Evolutionary conservation across 495 filamentous ascomycete species (phyloP).

Genomic region (Podospora sp.): DNA sequence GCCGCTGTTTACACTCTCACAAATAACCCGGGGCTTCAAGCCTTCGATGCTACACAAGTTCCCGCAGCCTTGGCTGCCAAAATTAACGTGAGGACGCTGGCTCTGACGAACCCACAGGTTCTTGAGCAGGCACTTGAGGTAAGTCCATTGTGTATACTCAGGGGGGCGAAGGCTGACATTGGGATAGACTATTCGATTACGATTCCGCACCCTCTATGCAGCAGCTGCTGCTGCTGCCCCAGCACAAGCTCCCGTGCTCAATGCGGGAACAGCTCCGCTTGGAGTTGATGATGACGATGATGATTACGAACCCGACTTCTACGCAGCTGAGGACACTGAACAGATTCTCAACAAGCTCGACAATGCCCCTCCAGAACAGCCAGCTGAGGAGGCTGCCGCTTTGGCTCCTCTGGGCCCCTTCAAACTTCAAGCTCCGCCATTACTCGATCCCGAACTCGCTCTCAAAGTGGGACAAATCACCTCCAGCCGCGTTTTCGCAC

Average conservation of each 20-base stretch:
- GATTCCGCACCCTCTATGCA: conserved; percentile 38
- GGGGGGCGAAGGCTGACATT: conserved; percentile 33
- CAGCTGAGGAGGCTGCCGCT: conserved; percentile 35
- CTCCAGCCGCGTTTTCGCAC: conserved; percentile 73
- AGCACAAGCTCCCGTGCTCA: conserved; percentile 44
- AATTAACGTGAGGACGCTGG: conserved; percentile 72
- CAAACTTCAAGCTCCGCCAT: conserved; percentile 75
- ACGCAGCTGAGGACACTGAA: conserved; percentile 69
- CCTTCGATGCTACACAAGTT: conserved; percentile 79
- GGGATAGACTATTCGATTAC: conserved; percentile 42
- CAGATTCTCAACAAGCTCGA: conserved; percentile 73
- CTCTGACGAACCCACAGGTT: conserved; percentile 60
- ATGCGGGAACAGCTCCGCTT: conserved; percentile 51
- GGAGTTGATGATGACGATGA: conserved; percentile 74
- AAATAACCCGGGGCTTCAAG: conserved; percentile 67
- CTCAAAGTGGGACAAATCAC: conserved; percentile 67
- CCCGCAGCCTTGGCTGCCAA: conserved; percentile 72
- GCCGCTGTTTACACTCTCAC: conserved; percentile 85
- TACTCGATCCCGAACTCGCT: conserved; percentile 67
- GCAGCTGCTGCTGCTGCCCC: conserved; percentile 21
- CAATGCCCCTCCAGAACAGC: conserved; percentile 58
- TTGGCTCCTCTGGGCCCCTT: conserved; percentile 65
- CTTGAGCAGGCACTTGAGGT: conserved; percentile 71
- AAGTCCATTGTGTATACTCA: conserved; percentile 43
- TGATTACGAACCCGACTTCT: conserved; percentile 86